Evolutionary conservation across 2,329 filamentous ascomycete genomes (phyloP), one percentile per base, ranked within the genome.

Genomic region (Colletotrichum ledebouriae): DNA sequence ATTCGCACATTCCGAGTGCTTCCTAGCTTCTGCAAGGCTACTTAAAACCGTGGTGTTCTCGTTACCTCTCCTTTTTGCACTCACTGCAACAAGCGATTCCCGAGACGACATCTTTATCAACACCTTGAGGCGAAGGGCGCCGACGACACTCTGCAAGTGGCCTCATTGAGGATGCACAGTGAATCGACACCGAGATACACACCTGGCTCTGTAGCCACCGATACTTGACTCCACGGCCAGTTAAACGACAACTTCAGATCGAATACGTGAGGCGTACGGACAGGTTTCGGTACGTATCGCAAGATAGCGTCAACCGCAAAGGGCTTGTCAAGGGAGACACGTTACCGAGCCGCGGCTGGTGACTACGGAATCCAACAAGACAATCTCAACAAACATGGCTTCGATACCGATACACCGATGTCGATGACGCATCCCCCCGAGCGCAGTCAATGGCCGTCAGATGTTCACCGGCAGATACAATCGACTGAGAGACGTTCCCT

Each of bases 381-480:
- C 34, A 9, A 50, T 12, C 12, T 6, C 13, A 29, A 29, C 29
- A 13, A 29, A 46, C 47, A 61, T 47, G 46, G 59, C 22, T 34
- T 42, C 59, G n/a, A 61, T 6, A 25, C 59, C 59, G 47, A 61
- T 33, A 46, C 29, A 25, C 59, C 59, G 34, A 60, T 17, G 17
- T 25, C 22, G 12, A n/a, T 37, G 10, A 11, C 15, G 46, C 17
- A 22, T 41, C 6, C 58, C n/a, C 20, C 37, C 15, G n/a, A 42
- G 2, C 53, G 13, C 15, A 37, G 15, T 57, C 37, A 9, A 42
- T n/a, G 9, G 9, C 37, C 7, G 10, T 29, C 53, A 57, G 11
- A 20, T 42, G 7, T 10, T 57, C 22, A 41, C 25, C 47, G 47
- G 20, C 42, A 52, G 15, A 11, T 13, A 10, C n/a, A 12, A 37